Evolutionary conservation across 257 asterid genomes (phyloP).

Genomic region (Penstemon eatonii): DNA sequence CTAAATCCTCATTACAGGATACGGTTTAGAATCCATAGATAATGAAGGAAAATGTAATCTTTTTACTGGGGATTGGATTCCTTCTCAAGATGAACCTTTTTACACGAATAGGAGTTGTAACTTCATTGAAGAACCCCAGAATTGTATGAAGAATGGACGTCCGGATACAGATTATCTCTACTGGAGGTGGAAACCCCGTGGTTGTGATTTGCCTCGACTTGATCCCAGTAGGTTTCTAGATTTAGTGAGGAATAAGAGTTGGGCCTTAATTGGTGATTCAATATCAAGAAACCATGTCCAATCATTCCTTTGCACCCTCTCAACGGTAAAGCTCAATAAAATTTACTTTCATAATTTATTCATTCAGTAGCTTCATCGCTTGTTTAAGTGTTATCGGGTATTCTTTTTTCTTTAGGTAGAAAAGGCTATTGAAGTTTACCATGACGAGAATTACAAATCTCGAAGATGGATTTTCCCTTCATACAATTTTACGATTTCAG

Average conservation of each 20-base stretch:
- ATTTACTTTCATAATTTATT: neutral
- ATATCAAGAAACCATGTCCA: slow-evolving; percentile 78
- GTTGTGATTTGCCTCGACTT: slow-evolving; percentile 55
- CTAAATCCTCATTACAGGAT: slow-evolving; percentile 17
- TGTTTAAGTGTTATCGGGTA: neutral
- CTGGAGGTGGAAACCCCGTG: slow-evolving; percentile 84
- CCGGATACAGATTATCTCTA: slow-evolving; percentile 66
- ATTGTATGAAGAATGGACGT: slow-evolving; percentile 75
- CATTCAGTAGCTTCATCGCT: neutral
- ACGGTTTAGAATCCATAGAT: slow-evolving; percentile 22
- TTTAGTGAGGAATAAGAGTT: slow-evolving; percentile 59
- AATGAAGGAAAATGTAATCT: slow-evolving; percentile 53
- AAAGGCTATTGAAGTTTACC: slow-evolving; percentile 65
- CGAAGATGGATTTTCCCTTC: slow-evolving; percentile 71
- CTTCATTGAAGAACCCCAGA: slow-evolving; percentile 63
- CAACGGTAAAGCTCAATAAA: slow-evolving; percentile 44
- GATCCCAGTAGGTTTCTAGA: slow-evolving; percentile 59
- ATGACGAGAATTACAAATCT: slow-evolving; percentile 53
- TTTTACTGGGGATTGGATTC: slow-evolving; percentile 75
- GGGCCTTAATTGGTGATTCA: slow-evolving; percentile 84
- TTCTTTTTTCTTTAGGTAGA: slow-evolving; percentile 51
- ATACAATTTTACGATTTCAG: slow-evolving; percentile 61
- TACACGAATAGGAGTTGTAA: slow-evolving; percentile 68
- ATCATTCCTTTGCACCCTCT: slow-evolving; percentile 71
- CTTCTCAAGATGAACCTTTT: slow-evolving; percentile 53